phyloP scores from a whole-genome alignment of 192 early-diverging fungal genomes.

The Coemansia sp. region DNA sequence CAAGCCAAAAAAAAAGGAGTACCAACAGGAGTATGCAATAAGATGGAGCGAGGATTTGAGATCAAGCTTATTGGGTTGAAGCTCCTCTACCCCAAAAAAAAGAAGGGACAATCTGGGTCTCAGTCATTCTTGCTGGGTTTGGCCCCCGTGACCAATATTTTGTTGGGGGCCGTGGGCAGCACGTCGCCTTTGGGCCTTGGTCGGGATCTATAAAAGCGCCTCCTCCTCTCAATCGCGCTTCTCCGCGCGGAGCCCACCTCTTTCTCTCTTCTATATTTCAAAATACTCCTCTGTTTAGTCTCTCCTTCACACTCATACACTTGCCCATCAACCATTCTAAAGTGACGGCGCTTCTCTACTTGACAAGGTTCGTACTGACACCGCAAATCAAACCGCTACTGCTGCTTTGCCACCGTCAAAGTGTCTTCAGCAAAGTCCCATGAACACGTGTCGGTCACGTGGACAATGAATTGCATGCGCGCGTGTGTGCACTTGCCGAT shows the following conservation, averaged over 20 bases:
- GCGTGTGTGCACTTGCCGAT: constrained; percentile 9
- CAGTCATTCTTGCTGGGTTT: neutral
- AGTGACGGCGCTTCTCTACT: neutral
- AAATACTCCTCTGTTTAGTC: neutral
- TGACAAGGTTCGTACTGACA: neutral
- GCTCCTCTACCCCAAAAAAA: neutral
- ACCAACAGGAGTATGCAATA: too few relatives aligned
- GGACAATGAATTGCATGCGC: neutral
- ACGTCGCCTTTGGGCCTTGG: constrained; percentile 4
- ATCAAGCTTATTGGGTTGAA: neutral
- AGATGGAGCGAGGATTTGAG: too few relatives aligned
- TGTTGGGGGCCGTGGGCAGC: constrained; percentile 27
- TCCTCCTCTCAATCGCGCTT: constrained; percentile 2
- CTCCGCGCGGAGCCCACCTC: neutral
- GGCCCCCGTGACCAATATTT: constrained; percentile 23
- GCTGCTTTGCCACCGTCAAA: neutral
- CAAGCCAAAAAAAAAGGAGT: neutral
- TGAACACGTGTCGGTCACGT: neutral
- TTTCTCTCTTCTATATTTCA: constrained; percentile 18
- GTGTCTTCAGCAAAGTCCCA: neutral
- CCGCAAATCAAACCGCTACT: constrained; percentile 8
- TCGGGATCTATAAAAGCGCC: constrained; percentile 3
- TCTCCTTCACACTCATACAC: neutral
- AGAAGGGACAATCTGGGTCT: neutral
- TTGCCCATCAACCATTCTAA: neutral